These are phyloP conservation scores for Mucor racemosus DNA, from an alignment of 371 early-diverging fungal species.

Conservation along the genomic window DNA sequence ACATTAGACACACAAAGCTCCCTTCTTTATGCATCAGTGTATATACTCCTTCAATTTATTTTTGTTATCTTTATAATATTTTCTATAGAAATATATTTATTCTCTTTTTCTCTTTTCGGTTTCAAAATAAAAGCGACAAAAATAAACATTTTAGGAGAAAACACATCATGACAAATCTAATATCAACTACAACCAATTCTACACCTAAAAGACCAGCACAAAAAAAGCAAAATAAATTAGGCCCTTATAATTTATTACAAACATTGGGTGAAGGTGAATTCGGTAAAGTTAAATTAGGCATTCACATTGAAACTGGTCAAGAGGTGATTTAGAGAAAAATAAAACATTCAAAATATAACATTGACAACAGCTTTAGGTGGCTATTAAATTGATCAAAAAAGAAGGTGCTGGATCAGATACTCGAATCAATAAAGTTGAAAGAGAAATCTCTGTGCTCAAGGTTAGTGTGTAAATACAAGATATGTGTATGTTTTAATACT, in stretches of 20 bases:
- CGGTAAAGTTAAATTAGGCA: conserved; percentile 96
- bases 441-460: conserved; percentile 76
- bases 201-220: conserved; percentile 17
- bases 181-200: not conserved
- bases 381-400: conserved; percentile 72
- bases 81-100: not conserved
- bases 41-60: not conserved
- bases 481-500: no score
- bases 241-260: conserved; percentile 26
- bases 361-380: conserved; percentile 47
- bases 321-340: conserved; percentile 69
- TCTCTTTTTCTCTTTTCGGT: not conserved
- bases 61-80: not conserved
- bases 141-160: not conserved
- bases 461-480: conserved; percentile 25
- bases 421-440: conserved; percentile 68
- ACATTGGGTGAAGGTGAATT: conserved; percentile 89
- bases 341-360: not conserved
- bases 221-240: conserved; percentile 27
- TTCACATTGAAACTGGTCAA: conserved; percentile 86
- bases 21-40: not conserved
- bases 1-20: not conserved
- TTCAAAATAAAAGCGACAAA: not conserved
- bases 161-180: conserved; percentile 14
- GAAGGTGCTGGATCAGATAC: conserved; percentile 49